A percentile compares a stretch with the other conserved stretches of the same genome.
Evolutionary conservation across 164 flowering plant genomes (phyloP).

Genomic region (Kalanchoe fedtschenkoi): DNA sequence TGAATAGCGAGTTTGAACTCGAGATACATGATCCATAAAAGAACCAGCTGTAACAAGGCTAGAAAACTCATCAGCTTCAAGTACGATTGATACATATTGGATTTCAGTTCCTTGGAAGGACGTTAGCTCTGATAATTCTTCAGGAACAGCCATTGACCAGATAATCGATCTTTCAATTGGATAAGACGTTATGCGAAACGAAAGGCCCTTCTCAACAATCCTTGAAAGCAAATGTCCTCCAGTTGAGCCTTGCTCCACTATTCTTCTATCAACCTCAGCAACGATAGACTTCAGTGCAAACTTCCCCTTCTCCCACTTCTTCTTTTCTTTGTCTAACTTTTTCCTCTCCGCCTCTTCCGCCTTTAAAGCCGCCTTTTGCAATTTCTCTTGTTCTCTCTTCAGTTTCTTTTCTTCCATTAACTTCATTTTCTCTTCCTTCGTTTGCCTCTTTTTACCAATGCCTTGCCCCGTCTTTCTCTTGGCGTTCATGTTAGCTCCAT

Average conservation of each 20-base stretch:
- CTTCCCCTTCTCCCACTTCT: constrained; percentile 90
- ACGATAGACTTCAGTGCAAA: constrained; percentile 65
- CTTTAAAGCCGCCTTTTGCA: constrained; percentile 62
- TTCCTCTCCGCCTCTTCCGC: constrained; percentile 71
- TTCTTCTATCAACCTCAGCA: constrained; percentile 68
- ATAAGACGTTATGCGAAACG: constrained; percentile 57
- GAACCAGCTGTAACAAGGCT: constrained; percentile 36
- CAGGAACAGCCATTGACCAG: constrained; percentile 75
- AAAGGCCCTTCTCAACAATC: constrained; percentile 69
- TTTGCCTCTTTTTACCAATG: constrained; percentile 26
- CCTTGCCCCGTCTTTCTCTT: constrained; percentile 15
- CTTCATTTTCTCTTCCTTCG: constrained; percentile 46
- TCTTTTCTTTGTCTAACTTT: constrained; percentile 56
- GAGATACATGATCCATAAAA: constrained; percentile 42
- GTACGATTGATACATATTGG: constrained; percentile 56
- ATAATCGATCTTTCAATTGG: constrained; percentile 68
- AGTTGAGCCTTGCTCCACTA: constrained; percentile 58
- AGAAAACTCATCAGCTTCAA: constrained; percentile 81
- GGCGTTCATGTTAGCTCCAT: constrained; percentile 16
- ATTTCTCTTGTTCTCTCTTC: constrained; percentile 64
- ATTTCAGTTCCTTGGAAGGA: constrained; percentile 33
- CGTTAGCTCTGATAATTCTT: constrained; percentile 49
- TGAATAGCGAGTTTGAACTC: constrained; percentile 51
- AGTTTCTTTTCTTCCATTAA: constrained; percentile 52
- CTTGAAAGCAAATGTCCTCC: constrained; percentile 79